Conservation (phyloP, 108 stramenopile species). For the Nannochloropsis gaditana region DNA sequence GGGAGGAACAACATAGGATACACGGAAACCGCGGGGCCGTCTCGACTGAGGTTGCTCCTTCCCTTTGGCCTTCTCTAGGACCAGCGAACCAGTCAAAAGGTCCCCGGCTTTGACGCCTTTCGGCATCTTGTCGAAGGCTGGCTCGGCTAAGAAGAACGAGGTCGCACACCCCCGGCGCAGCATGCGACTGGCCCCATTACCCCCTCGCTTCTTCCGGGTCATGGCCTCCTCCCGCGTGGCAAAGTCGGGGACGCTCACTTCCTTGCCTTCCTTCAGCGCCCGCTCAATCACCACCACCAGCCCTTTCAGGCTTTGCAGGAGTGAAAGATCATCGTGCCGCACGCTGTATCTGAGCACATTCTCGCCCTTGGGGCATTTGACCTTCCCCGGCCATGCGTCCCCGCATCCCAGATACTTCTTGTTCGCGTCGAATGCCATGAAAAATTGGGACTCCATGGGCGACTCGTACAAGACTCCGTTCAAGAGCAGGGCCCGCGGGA, state of each 20-base stretch:
- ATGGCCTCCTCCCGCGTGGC: constrained; percentile 5
- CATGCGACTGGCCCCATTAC: not conserved
- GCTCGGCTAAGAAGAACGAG: constrained; percentile 36
- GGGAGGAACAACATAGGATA: constrained; percentile 25
- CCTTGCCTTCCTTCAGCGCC: not conserved
- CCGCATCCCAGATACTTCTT: constrained; percentile 52
- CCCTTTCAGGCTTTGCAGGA: constrained; percentile 32
- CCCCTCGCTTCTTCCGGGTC: not conserved
- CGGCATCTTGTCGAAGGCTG: constrained; percentile 35
- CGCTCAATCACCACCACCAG: constrained; percentile 24
- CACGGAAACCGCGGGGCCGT: constrained; percentile 27
- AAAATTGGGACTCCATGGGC: constrained; percentile 60
- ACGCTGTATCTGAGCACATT: constrained; percentile 23
- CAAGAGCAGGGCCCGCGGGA: constrained; percentile 37
- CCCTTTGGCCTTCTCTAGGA: not conserved
- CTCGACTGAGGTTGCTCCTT: constrained; percentile 20
- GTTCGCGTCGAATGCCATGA: constrained; percentile 60
- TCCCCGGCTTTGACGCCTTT: constrained; percentile 39
- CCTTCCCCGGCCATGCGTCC: constrained; percentile 58
- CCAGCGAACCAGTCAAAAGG: constrained; percentile 24
- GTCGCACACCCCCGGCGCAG: constrained; percentile 22
- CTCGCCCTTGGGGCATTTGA: constrained; percentile 44
- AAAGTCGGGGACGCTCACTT: not conserved
- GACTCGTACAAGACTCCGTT: constrained; percentile 68
- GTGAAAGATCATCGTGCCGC: not conserved